Percentiles rank a stretch among this genome's conserved stretches.
Conservation (phyloP, 1,139 yeast species). For the Wickerhamomyces sp. region DNA sequence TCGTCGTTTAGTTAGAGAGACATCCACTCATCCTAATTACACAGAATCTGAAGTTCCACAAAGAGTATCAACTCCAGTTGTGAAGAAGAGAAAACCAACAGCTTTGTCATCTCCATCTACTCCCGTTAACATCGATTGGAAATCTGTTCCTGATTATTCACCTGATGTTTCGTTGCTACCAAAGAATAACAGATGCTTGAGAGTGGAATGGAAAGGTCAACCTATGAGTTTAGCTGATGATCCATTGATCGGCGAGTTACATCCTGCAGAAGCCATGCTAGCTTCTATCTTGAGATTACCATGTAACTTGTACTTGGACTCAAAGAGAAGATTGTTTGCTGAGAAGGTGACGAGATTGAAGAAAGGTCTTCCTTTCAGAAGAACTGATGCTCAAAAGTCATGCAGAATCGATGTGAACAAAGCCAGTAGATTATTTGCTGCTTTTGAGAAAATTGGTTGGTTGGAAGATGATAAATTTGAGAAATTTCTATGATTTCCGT, state of each 20-base stretch:
- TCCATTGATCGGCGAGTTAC: constrained; percentile 65
- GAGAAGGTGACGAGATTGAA: constrained; percentile 81
- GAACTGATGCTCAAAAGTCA: constrained; percentile 97
- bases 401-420: constrained; percentile 96
- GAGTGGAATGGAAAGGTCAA: constrained; percentile 97
- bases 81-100: constrained; percentile 36
- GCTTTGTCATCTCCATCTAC: constrained; percentile 29
- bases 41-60: constrained; percentile 21
- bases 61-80: constrained; percentile 27
- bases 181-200: constrained; percentile 62
- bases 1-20: constrained; percentile 45
- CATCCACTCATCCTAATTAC: constrained; percentile 23
- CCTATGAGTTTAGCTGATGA: constrained; percentile 86
- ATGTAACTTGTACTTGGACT: constrained; percentile 81
- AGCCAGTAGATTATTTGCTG: constrained; percentile 87
- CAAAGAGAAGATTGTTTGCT: constrained; percentile 82
- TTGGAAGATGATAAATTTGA: constrained; percentile 71
- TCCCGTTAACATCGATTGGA: constrained; percentile 48
- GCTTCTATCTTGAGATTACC: constrained; percentile 90
- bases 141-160: constrained; percentile 62
- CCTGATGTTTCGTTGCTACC: constrained; percentile 67
- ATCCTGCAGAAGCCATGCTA: constrained; percentile 85
- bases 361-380: constrained; percentile 78
- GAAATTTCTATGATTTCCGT: constrained; percentile 44
- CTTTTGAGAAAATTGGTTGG: constrained; percentile 96